A percentile compares a stretch with the other conserved stretches of the same genome.
phyloP scores from a whole-genome alignment of 768 basidiomycete species.

The Podaxis sp. region DNA sequence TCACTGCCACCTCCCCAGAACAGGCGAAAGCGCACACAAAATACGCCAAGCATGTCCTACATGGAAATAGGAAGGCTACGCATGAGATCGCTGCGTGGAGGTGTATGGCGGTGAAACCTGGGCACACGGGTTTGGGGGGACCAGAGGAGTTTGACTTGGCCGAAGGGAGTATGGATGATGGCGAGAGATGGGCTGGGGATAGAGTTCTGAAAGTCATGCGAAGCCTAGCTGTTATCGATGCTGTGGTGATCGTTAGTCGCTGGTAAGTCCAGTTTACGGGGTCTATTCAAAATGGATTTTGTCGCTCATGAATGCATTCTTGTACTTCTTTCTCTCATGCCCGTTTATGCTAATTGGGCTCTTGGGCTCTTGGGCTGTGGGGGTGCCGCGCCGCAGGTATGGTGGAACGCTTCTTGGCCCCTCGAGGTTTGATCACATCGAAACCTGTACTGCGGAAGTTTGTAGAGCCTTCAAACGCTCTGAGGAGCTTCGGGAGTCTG shows the following conservation, averaged over 20 bases:
- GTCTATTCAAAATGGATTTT: background rate
- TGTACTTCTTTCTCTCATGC: background rate
- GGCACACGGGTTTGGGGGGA: constrained; percentile 63
- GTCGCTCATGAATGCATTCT: background rate
- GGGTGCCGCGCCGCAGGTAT: constrained; percentile 48
- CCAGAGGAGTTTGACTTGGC: constrained; percentile 75
- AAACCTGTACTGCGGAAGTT: constrained; percentile 72
- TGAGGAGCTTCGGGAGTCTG: constrained; percentile 66
- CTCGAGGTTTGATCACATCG: constrained; percentile 73
- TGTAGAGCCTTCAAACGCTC: constrained; percentile 65
- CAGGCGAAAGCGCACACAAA: constrained; percentile 51
- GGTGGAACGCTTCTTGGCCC: constrained; percentile 83
- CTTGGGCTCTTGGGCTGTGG: background rate
- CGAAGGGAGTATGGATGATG: constrained; percentile 71
- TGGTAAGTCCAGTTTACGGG: constrained; percentile 45
- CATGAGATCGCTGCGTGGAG: constrained; percentile 82
- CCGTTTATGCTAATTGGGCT: background rate
- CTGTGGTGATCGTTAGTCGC: constrained; percentile 76
- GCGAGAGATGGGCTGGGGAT: constrained; percentile 70
- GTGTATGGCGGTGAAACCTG: constrained; percentile 69
- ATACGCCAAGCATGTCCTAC: constrained; percentile 57
- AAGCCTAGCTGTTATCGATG: constrained; percentile 69
- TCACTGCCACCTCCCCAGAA: constrained; percentile 48
- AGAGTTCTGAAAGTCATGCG: constrained; percentile 69
- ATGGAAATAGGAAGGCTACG: constrained; percentile 56